Conservation (phyloP, 768 basidiomycete species). For the Trichaptum fuscoviolaceum region DNA sequence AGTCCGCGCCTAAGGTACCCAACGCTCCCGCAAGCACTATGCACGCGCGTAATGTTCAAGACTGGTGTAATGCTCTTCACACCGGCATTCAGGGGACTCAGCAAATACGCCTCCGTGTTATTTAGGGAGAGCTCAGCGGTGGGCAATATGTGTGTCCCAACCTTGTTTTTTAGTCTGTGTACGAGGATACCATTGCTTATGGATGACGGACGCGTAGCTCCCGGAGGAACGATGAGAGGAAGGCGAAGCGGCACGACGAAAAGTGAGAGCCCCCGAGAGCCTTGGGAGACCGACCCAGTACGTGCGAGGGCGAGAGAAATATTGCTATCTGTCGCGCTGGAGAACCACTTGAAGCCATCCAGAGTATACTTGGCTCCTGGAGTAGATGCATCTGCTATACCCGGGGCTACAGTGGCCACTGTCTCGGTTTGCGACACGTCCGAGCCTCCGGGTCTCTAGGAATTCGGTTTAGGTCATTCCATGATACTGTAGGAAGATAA, state of each 20-base stretch:
- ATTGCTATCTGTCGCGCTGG: conserved; percentile 74
- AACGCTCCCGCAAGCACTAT: conserved; percentile 52
- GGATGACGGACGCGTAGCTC: conserved; percentile 36
- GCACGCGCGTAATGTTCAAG: conserved; percentile 72
- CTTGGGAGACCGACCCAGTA: conserved; percentile 49
- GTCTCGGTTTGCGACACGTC: conserved; percentile 75
- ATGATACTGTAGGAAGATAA: conserved; percentile 2
- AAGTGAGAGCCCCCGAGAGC: conserved; percentile 65
- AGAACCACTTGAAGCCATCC: conserved; percentile 81
- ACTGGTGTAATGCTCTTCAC: conserved; percentile 65
- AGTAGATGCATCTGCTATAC: conserved; percentile 22
- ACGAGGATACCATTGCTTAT: conserved; percentile 61
- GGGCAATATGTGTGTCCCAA: conserved; percentile 68
- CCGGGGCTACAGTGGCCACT: conserved; percentile 29
- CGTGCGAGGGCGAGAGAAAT: conserved; percentile 69
- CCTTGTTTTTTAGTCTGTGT: conserved; percentile 74
- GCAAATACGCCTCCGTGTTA: conserved; percentile 53
- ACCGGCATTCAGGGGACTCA: conserved; percentile 55
- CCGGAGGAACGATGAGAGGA: conserved; percentile 42
- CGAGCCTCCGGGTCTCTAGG: conserved; percentile 64
- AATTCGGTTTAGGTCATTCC: neutral
- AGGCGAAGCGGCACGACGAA: conserved; percentile 63
- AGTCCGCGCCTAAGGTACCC: conserved; percentile 59
- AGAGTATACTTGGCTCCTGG: conserved; percentile 52
- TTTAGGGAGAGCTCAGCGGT: conserved; percentile 70